Base-by-base conservation (phyloP, 2,329 filamentous ascomycete genomes). In the Sporothrix sp. region DNA sequence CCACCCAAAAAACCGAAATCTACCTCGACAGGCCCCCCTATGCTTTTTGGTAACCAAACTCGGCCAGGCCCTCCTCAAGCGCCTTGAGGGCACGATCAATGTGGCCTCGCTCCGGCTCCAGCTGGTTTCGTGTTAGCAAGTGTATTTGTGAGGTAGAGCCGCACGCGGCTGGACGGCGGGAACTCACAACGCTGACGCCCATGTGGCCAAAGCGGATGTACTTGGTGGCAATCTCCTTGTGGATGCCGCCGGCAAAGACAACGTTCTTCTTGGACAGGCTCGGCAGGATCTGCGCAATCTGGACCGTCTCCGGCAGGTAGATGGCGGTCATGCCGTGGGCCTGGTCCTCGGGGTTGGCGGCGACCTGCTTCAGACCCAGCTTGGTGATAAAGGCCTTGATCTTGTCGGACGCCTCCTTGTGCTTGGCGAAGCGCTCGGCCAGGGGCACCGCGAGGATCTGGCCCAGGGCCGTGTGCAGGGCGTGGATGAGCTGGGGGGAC, bases 241-340 rank as follows among this genome's bases (percentile, higher is more conserved):
- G 93, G 60, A 98, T 77, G 54, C 93, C 93, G 53, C 89, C 93
- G 21, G 93, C 93, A 65, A 97, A 97, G 54, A 98, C 80, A 36
- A 98, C 86, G 27, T 89, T 89, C 68, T 85, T 90, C 71, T 86
- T 87, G 56, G 87, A 68, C 56, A 98, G 72, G 63, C 81, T 89
- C 11, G 93, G 90, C 48, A 98, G 75, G 30, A 98, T 74, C 58
- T 95, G 87, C 2, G 89, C 78, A 27, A 85, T 83, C 59, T 84
- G 82, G 48, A 97, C 71, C 36, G 77, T 83, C 55, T 97, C 87
- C 2, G 93, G 93, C 50, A 98, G 77, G 68, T 93, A 96, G 59
- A 98, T 93, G 52, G 93, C 91, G 3, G 93, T 98, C 93, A 98
- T 98, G 61, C 87, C 89, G 66, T 95, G 91, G 37, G 93, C 89